Evolutionary conservation across 257 asterid genomes (phyloP), one percentile per base, ranked within the genome.

Genomic region (Solanum okadae): DNA sequence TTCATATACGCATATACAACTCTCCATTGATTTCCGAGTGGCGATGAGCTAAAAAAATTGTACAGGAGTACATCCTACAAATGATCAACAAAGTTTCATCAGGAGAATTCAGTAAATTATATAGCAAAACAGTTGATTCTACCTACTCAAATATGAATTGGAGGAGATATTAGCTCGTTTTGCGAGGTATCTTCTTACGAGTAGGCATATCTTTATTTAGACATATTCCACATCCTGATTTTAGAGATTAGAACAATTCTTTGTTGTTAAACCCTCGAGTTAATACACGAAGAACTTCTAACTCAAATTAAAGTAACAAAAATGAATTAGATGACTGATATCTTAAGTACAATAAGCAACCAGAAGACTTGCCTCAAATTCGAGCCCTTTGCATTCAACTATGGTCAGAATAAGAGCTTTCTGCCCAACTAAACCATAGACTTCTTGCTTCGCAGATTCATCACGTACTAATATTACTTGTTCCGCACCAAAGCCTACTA

Each of bases 301-400:
- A 56, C 5, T 59, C 67, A 40, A 77, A 40, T 25, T 77, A 11
- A 25, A 79, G 49, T 10, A n/a, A 27, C 2, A 25, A 42, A 42
- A 42, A 16, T 12, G 63, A 77, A 78, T 78, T 42, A n/a, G n/a
- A 42, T 23, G 33, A 8, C 37, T 14, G 65, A 25, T 6, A 38
- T 23, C 13, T 23, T 42, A 78, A 25, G 85, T n/a, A 78, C n/a
- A 78, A 78, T 23, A 25, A n/a, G 38, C 8, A 79, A 78, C 1
- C 25, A n/a, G 16, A 16, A 44, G 68, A 40, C 88, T 72, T 71
- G 92, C 98, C 93, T 95, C 93, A 89, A 95, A 95, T 52, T 95
- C 98, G 1, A 95, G 92, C 86, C 96, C 96, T 87, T 95, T 94
- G 94, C 95, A 93, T 71, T 95, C 98, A n/a, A 92, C 44, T 70